Conservation (phyloP, 371 early-diverging fungal species). For the Phascolomyces articulosus region DNA sequence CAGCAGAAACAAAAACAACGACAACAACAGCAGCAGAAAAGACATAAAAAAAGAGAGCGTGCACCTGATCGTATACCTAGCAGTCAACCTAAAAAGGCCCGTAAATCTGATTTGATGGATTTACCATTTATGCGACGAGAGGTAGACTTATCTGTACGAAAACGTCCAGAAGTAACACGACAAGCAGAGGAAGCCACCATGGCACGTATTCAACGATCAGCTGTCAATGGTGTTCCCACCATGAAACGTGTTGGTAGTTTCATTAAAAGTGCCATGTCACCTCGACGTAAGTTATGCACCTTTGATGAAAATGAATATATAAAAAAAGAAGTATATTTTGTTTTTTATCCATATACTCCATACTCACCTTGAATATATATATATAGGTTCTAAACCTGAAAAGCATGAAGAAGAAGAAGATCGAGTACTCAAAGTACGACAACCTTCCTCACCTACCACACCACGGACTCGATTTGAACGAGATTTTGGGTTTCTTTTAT, state of each 20-base stretch:
- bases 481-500: slow-evolving; percentile 6
- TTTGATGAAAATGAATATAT: too few species aligned
- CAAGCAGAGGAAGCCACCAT: slow-evolving; percentile 5
- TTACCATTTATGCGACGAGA: slow-evolving; percentile 15
- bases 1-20: neutral
- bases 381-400: neutral
- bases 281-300: neutral
- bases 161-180: slow-evolving; percentile 1
- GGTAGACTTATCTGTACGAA: slow-evolving; percentile 8
- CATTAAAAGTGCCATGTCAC: neutral
- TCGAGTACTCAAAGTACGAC: slow-evolving; percentile 8
- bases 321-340: neutral
- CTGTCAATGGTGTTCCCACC: slow-evolving; percentile 4
- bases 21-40: neutral
- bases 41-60: neutral
- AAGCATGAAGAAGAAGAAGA: slow-evolving; percentile 8
- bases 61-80: neutral
- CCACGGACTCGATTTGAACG: slow-evolving; percentile 10
- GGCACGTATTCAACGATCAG: neutral
- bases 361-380: neutral
- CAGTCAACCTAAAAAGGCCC: neutral
- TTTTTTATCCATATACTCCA: too few species aligned
- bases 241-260: slow-evolving; percentile 11
- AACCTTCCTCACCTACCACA: slow-evolving; percentile 10
- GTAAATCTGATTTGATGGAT: neutral